A percentile compares a stretch with the other conserved stretches of the same genome.
Conservation (phyloP, 2,329 filamentous ascomycete species). For the Calonectria multiphialidica region DNA sequence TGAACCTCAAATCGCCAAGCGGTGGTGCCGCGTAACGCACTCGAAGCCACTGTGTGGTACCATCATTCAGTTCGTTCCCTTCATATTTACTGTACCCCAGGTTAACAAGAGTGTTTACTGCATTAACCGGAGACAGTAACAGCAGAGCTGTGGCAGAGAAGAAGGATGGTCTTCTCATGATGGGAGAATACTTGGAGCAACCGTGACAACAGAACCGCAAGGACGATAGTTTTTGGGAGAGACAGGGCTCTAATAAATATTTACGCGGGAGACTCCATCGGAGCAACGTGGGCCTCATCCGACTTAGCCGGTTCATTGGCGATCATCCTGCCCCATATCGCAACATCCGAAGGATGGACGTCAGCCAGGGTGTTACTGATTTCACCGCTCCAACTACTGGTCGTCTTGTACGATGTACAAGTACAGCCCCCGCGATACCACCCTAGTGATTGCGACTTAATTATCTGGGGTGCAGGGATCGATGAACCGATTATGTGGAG, state of each 20-base stretch:
- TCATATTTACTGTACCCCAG: slow-evolving; percentile 76
- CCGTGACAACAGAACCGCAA: neutral
- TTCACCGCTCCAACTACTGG: neutral
- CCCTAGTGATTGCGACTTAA: neutral
- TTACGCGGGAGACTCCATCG: neutral
- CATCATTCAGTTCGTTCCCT: slow-evolving; percentile 66
- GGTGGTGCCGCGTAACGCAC: slow-evolving; percentile 81
- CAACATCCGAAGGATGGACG: neutral
- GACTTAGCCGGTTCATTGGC: neutral
- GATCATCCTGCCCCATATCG: neutral
- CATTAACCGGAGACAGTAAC: slow-evolving; percentile 17
- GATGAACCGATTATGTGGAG: neutral
- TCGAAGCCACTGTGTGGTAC: slow-evolving; percentile 79
- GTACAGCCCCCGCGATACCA: neutral
- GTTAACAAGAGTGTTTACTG: slow-evolving; percentile 58
- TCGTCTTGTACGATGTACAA: neutral
- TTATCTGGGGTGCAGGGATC: slow-evolving; percentile 6
- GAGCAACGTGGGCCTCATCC: neutral
- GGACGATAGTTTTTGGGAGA: neutral
- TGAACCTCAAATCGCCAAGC: slow-evolving; percentile 73
- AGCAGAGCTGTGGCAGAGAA: slow-evolving; percentile 17
- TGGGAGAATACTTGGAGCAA: neutral
- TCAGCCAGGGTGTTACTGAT: neutral
- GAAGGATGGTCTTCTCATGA: slow-evolving; percentile 1
- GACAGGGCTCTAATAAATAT: neutral